These are phyloP conservation scores for Syncephalastrum contaminatum DNA, from an alignment of 371 early-diverging fungal species.

Conservation along the genomic window DNA sequence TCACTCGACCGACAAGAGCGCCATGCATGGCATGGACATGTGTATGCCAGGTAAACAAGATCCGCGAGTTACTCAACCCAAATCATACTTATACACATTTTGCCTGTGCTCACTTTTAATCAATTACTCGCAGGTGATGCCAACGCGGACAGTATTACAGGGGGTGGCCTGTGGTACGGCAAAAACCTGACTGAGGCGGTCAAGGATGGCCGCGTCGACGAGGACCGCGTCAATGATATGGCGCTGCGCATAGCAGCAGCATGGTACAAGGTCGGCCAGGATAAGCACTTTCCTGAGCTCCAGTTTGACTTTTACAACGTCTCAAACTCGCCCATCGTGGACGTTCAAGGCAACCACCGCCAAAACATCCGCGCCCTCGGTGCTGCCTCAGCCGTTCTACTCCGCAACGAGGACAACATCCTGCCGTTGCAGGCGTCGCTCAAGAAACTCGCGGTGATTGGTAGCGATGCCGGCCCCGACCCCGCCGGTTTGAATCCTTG, in stretches of 20 bases:
- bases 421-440: slow-evolving; percentile 31
- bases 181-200: slow-evolving; percentile 32
- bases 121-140: slow-evolving; percentile 25
- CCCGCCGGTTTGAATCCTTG: slow-evolving; percentile 23
- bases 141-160: slow-evolving; percentile 14
- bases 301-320: neutral
- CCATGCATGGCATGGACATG: slow-evolving; percentile 53
- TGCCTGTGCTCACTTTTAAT: no score
- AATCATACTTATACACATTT: no score
- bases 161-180: slow-evolving; percentile 32
- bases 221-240: slow-evolving; percentile 48
- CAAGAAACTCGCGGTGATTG: slow-evolving; percentile 45
- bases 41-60: slow-evolving; percentile 53
- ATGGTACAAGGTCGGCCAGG: slow-evolving; percentile 41
- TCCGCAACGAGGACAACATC: slow-evolving; percentile 39
- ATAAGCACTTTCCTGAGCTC: slow-evolving; percentile 8
- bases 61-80: slow-evolving; percentile 26
- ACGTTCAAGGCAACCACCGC: slow-evolving; percentile 23
- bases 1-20: slow-evolving; percentile 9
- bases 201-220: slow-evolving; percentile 18
- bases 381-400: slow-evolving; percentile 48
- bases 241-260: slow-evolving; percentile 53
- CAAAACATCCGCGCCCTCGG: slow-evolving; percentile 35
- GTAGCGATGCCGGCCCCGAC: slow-evolving; percentile 42
- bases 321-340: slow-evolving; percentile 1